These are phyloP conservation scores for Fusarium continuum DNA, from an alignment of 2,329 filamentous ascomycete species.

Conservation along the genomic window DNA sequence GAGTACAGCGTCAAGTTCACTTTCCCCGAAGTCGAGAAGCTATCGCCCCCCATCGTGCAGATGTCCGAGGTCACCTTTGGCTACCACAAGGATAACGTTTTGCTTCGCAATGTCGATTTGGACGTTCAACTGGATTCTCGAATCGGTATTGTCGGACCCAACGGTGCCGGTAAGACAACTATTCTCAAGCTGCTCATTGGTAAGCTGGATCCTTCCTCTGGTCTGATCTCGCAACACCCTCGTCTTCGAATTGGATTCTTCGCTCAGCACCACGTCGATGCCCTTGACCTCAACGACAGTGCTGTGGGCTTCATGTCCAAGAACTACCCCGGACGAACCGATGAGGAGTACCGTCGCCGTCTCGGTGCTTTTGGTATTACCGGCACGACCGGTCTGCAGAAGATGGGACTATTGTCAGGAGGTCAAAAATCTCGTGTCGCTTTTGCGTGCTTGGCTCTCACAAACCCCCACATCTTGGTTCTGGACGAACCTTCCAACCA, in stretches of 20 bases:
- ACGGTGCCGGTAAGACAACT: constrained; percentile 98
- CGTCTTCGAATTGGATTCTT: constrained; percentile 95
- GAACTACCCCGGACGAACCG: constrained; percentile 86
- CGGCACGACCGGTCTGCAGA: constrained; percentile 94
- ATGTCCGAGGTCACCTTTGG: constrained; percentile 94
- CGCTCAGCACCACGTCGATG: constrained; percentile 97
- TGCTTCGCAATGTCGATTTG: constrained; percentile 88
- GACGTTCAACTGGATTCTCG: constrained; percentile 98
- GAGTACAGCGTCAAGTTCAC: constrained; percentile 97
- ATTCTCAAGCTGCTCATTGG: constrained; percentile 97
- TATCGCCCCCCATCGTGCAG: constrained; percentile 96
- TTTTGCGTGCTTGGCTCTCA: constrained; percentile 93
- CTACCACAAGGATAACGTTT: constrained; percentile 79
- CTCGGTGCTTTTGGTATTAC: constrained; percentile 91
- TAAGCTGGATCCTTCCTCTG: constrained; percentile 77
- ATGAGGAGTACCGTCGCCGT: constrained; percentile 96
- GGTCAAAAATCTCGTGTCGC: constrained; percentile 98
- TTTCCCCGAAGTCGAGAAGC: constrained; percentile 97
- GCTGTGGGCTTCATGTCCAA: constrained; percentile 97
- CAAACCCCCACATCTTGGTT: constrained; percentile 95
- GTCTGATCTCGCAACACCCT: constrained; percentile 87
- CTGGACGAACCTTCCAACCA: constrained; percentile 99
- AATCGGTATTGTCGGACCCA: constrained; percentile 98
- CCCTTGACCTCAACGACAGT: constrained; percentile 86
- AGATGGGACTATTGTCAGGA: constrained; percentile 92